Conservation (phyloP, 176 grass and related monocot species). For the Eragrostis curvula region DNA sequence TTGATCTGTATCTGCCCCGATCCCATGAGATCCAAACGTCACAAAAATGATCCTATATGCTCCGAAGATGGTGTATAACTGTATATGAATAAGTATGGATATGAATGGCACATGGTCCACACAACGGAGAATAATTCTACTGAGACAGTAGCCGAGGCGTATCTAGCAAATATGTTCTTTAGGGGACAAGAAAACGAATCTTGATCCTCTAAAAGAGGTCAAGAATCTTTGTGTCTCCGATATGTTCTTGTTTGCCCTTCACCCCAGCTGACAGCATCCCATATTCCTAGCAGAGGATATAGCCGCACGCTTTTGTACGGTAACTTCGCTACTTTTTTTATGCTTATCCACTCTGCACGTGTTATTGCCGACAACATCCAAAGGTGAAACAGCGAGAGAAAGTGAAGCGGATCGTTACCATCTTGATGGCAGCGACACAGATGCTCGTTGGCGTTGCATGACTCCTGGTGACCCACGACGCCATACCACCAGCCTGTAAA, state of each 20-base stretch:
- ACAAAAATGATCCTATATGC: neutral
- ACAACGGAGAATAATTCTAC: neutral
- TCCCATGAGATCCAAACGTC: neutral
- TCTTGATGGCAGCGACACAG: constrained; percentile 76
- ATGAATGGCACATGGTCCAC: constrained; percentile 28
- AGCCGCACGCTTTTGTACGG: neutral
- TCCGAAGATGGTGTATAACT: neutral
- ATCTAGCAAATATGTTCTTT: constrained; percentile 21
- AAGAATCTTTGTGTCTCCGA: constrained; percentile 8
- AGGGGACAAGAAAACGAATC: constrained; percentile 12
- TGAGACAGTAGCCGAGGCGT: neutral
- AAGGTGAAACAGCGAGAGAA: neutral
- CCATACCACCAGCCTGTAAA: constrained; percentile 95
- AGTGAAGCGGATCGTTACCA: constrained; percentile 52
- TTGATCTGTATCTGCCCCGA: neutral
- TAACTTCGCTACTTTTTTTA: neutral
- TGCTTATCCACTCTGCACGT: constrained; percentile 20
- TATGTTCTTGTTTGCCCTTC: constrained; percentile 28
- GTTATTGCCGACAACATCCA: constrained; percentile 25
- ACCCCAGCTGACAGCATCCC: neutral
- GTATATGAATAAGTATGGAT: neutral
- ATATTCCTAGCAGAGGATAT: constrained; percentile 1
- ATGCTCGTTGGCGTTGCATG: constrained; percentile 63
- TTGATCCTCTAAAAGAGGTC: neutral
- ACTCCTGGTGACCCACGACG: constrained; percentile 73